These are phyloP conservation scores for Pythium insidiosum DNA, from an alignment of 352 stramenopile species.

Conservation along the genomic window DNA sequence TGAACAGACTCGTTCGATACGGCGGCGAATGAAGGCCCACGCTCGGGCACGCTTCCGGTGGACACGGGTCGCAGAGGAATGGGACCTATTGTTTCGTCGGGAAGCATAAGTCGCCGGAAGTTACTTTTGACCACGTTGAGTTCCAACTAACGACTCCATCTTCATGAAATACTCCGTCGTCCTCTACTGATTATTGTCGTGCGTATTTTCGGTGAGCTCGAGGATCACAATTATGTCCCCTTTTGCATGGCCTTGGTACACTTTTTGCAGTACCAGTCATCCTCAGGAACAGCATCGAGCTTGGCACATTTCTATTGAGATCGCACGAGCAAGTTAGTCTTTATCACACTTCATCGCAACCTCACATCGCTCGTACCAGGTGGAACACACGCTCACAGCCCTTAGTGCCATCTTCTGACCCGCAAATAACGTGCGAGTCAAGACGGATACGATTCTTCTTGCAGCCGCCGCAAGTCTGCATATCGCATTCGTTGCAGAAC, in stretches of 20 bases:
- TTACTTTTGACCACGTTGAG: too few relatives aligned
- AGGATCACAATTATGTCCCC: too few relatives aligned
- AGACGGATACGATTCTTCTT: constrained; percentile 86
- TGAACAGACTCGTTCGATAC: constrained; percentile 18
- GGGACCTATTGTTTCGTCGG: constrained; percentile 30
- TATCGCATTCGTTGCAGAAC: constrained; percentile 85
- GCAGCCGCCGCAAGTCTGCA: constrained; percentile 71
- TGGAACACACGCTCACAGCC: constrained; percentile 86
- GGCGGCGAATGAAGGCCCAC: constrained; percentile 50
- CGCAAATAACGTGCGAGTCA: constrained; percentile 87
- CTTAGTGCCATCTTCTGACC: constrained; percentile 79
- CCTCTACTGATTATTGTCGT: too few relatives aligned
- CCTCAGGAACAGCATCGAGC: constrained; percentile 61
- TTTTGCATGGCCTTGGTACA: constrained; percentile 38
- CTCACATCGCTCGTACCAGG: too few relatives aligned
- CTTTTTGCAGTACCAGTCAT: constrained; percentile 87
- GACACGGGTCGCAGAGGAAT: constrained; percentile 43
- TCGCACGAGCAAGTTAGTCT: background rate
- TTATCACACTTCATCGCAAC: too few relatives aligned
- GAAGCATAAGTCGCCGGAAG: background rate
- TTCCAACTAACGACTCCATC: too few relatives aligned
- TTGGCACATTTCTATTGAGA: constrained; percentile 75
- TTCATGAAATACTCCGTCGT: too few relatives aligned
- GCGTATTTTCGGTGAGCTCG: too few relatives aligned
- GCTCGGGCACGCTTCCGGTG: constrained; percentile 44